These are phyloP conservation scores for Psilocybe tampanensis DNA, from an alignment of 768 basidiomycete genomes.

Conservation along the genomic window DNA sequence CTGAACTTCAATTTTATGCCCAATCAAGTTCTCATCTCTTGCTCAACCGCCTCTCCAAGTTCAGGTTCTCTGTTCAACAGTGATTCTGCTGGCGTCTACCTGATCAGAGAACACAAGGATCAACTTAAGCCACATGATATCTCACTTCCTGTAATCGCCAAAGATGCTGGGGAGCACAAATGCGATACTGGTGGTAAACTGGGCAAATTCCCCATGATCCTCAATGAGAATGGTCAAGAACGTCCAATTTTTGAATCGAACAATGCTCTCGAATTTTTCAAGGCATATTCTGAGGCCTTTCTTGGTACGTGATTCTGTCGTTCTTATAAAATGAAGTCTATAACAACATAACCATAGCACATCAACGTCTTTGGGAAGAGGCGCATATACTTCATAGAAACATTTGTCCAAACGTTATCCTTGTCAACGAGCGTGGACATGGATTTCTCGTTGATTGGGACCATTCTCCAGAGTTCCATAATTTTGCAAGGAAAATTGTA, in stretches of 20 bases:
- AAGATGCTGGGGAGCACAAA: background rate
- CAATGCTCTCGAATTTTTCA: background rate
- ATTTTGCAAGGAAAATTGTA: too few species aligned
- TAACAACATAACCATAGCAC: background rate
- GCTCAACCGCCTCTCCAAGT: background rate
- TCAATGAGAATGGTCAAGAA: background rate
- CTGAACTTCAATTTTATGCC: background rate
- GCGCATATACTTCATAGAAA: background rate
- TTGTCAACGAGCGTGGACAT: background rate
- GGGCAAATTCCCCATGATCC: background rate
- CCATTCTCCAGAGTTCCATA: too few species aligned
- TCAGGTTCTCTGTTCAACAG: too few species aligned
- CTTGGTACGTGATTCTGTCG: background rate
- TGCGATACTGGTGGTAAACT: background rate
- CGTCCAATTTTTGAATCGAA: background rate
- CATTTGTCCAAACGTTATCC: background rate
- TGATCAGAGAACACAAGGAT: background rate
- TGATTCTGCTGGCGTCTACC: background rate
- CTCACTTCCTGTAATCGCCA: background rate
- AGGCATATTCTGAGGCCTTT: too few species aligned
- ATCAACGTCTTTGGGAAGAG: background rate
- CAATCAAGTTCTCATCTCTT: background rate
- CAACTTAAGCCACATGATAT: background rate
- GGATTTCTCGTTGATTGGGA: constrained; percentile 1
- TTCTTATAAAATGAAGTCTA: background rate